A percentile compares a stretch with the other conserved stretches of the same genome.
phyloP scores from a whole-genome alignment of 2,329 filamentous ascomycete species.

The Pseudogymnoascus sp. region DNA sequence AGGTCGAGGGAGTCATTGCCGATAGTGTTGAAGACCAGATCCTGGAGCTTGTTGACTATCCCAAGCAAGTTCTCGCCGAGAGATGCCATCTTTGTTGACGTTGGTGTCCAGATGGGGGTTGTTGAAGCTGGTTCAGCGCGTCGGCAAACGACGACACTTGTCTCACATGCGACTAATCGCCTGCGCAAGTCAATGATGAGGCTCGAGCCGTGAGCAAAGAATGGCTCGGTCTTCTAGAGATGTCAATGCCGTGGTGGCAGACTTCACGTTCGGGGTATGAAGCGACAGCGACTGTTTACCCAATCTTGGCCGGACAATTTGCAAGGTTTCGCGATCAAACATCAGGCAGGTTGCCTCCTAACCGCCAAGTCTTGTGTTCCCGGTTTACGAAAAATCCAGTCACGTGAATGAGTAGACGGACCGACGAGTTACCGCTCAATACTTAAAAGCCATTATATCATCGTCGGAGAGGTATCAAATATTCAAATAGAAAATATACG shows the following conservation, averaged over 20 bases:
- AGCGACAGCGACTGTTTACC: conserved; percentile 4
- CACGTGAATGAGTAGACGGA: background rate
- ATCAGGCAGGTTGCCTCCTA: conserved; percentile 1
- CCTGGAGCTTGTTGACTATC: conserved; percentile 97
- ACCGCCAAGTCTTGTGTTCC: conserved; percentile 9
- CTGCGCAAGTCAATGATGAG: background rate
- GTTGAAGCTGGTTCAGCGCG: conserved; percentile 10
- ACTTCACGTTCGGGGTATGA: conserved; percentile 2
- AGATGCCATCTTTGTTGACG: conserved; percentile 62
- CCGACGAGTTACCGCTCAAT: background rate
- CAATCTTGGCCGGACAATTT: conserved; percentile 9
- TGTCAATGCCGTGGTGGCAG: conserved; percentile 6
- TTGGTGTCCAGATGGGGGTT: background rate
- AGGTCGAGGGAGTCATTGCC: conserved; percentile 96
- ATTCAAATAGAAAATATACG: background rate
- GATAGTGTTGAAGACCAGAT: conserved; percentile 98
- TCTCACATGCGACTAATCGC: conserved; percentile 10
- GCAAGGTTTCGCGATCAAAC: conserved; percentile 10
- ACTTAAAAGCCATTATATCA: background rate
- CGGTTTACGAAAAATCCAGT: background rate
- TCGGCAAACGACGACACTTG: conserved; percentile 5
- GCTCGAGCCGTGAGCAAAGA: conserved; percentile 3
- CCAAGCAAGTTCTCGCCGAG: conserved; percentile 91
- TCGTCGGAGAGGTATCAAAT: background rate
- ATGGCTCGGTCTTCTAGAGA: background rate